These are phyloP conservation scores for Lentinus polychrous DNA, from an alignment of 1,284 basidiomycete genomes.

Conservation along the genomic window DNA sequence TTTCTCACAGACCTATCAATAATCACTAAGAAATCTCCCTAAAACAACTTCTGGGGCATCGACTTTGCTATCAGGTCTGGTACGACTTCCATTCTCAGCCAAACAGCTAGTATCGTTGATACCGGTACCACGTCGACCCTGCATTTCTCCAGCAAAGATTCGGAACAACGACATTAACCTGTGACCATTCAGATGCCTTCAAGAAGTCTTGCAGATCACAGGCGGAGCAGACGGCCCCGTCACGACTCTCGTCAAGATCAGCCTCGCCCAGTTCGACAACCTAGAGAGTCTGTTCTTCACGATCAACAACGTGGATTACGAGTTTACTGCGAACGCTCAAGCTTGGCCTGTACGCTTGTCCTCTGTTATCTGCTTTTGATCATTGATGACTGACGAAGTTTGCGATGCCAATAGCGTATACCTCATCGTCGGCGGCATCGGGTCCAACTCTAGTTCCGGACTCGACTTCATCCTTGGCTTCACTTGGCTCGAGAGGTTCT, in stretches of 20 bases:
- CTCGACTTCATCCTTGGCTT: conserved; percentile 33
- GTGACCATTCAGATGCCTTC: conserved; percentile 23
- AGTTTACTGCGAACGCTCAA: conserved; percentile 41
- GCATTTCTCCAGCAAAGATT: conserved; percentile 22
- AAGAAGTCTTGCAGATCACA: conserved; percentile 25
- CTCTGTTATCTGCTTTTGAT: not conserved
- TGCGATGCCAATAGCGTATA: conserved; percentile 38
- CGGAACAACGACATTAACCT: not conserved
- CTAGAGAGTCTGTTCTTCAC: conserved; percentile 38
- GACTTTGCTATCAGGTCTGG: conserved; percentile 53
- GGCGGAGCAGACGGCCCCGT: conserved; percentile 29
- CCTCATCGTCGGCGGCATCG: conserved; percentile 32
- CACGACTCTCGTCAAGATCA: conserved; percentile 36
- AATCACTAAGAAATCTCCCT: conserved; percentile 40
- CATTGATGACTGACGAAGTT: not conserved
- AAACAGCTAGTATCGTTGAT: conserved; percentile 57
- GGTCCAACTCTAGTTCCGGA: conserved; percentile 24
- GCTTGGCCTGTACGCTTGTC: conserved; percentile 34
- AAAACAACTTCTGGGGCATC: conserved; percentile 55
- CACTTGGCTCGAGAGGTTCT: conserved; percentile 49
- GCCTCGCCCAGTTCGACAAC: conserved; percentile 26
- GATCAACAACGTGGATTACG: conserved; percentile 32
- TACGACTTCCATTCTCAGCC: conserved; percentile 30
- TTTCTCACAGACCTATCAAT: conserved; percentile 38
- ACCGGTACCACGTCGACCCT: conserved; percentile 41